Evolutionary conservation across 2,329 filamentous ascomycete genomes (phyloP).

Genomic region (Gaeumannomyces tritici): DNA sequence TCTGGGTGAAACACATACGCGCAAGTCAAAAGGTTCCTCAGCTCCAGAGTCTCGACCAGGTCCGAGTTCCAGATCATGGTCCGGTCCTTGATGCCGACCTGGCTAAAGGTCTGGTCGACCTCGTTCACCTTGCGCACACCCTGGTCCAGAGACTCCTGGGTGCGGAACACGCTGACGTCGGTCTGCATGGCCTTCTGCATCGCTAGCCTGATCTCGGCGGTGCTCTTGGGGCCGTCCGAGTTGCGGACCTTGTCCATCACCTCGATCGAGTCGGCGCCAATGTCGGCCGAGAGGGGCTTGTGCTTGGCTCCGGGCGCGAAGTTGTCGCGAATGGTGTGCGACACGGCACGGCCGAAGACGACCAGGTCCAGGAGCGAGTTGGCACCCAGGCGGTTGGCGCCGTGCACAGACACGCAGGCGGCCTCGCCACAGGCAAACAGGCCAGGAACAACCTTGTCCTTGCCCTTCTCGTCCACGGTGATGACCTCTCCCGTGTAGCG

Average conservation of each 20-base stretch:
- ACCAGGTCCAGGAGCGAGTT: constrained; percentile 94
- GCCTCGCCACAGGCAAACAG: constrained; percentile 96
- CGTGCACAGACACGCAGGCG: constrained; percentile 95
- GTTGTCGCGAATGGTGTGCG: constrained; percentile 93
- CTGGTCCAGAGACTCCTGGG: constrained; percentile 85
- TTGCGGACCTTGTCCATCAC: constrained; percentile 80
- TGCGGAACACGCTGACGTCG: constrained; percentile 94
- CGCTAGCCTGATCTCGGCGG: constrained; percentile 74
- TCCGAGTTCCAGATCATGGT: constrained; percentile 99
- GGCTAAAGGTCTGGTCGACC: constrained; percentile 68
- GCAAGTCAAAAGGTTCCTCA: constrained; percentile 93
- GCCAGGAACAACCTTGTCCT: constrained; percentile 89
- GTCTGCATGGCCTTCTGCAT: constrained; percentile 99
- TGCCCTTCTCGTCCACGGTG: constrained; percentile 73
- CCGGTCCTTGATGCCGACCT: constrained; percentile 93
- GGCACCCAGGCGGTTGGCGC: constrained; percentile 93
- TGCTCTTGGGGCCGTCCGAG: constrained; percentile 75
- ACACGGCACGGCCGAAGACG: constrained; percentile 94
- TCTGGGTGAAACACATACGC: constrained; percentile 53
- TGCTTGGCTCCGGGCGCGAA: constrained; percentile 75
- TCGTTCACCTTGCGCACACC: constrained; percentile 81
- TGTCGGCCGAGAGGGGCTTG: constrained; percentile 72
- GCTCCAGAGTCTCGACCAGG: constrained; percentile 89
- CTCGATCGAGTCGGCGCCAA: constrained; percentile 78
- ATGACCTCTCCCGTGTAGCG: constrained; percentile 96